A percentile compares a stretch with the other conserved stretches of the same genome.
These are phyloP conservation scores for Stagonosporopsis chrysanthemi DNA, from an alignment of 2,329 filamentous ascomycete species.

Conservation along the genomic window DNA sequence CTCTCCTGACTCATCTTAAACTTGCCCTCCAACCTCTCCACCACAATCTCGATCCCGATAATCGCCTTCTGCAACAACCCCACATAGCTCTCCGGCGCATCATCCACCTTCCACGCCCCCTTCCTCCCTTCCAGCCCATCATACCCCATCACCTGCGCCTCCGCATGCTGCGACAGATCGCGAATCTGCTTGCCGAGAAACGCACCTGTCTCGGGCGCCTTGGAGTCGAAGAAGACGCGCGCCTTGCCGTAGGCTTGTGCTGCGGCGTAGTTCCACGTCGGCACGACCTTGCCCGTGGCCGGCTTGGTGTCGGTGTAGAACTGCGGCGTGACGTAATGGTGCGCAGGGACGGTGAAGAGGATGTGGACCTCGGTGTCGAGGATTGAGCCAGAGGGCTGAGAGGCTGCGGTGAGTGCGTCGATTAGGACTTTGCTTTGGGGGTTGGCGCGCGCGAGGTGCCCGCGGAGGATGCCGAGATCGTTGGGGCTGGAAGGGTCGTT, in stretches of 20 bases:
- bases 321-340: conserved; percentile 70
- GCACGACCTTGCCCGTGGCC: conserved; percentile 69
- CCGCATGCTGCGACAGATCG: conserved; percentile 61
- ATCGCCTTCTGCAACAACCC: conserved; percentile 45
- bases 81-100: conserved; percentile 65
- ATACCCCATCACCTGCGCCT: conserved; percentile 66
- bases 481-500: conserved; percentile 42
- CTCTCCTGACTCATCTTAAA: conserved; percentile 41
- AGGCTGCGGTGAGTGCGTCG: conserved; percentile 54
- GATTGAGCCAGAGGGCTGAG: conserved; percentile 9
- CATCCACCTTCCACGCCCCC: conserved; percentile 63
- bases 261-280: conserved; percentile 75
- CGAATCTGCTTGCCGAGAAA: conserved; percentile 63
- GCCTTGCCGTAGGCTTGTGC: conserved; percentile 69
- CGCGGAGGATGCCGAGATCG: conserved; percentile 61
- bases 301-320: conserved; percentile 74
- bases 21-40: conserved; percentile 34
- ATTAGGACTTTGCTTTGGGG: conserved; percentile 70
- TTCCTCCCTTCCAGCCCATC: conserved; percentile 40
- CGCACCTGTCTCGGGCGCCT: conserved; percentile 52
- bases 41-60: conserved; percentile 37
- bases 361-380: conserved; percentile 64
- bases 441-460: conserved; percentile 69
- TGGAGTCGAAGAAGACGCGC: conserved; percentile 62
- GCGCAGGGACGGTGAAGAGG: conserved; percentile 65